A percentile compares a stretch with the other conserved stretches of the same genome.
Conservation (phyloP, 2,329 filamentous ascomycete genomes). For the Bipolaris bicolor region DNA sequence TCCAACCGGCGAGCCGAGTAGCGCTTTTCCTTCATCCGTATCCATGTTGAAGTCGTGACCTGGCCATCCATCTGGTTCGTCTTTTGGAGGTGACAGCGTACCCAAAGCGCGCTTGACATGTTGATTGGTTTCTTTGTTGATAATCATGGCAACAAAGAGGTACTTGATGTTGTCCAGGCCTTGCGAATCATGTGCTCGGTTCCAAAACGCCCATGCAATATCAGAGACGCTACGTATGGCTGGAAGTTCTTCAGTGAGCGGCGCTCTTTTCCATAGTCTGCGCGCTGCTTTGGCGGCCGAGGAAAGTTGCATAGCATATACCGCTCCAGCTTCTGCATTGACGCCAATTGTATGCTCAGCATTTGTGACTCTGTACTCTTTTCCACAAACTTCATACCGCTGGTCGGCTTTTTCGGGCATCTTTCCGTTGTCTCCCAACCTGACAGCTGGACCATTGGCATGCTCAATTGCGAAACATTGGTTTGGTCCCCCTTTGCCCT, state of each 20-base stretch:
- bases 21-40: constrained; percentile 21
- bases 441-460: constrained; percentile 12
- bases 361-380: constrained; percentile 16
- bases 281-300: constrained; percentile 15
- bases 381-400: constrained; percentile 22
- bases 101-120: constrained; percentile 18
- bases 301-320: constrained; percentile 14
- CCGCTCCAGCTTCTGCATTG: constrained; percentile 15
- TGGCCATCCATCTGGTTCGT: constrained; percentile 19
- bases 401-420: constrained; percentile 12
- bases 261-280: constrained; percentile 15
- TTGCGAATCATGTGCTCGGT: constrained; percentile 3
- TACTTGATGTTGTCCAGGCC: constrained; percentile 25
- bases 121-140: constrained; percentile 20
- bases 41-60: constrained; percentile 25
- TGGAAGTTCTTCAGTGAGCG: constrained; percentile 20
- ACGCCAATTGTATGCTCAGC: constrained; percentile 20
- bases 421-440: constrained; percentile 3
- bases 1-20: constrained; percentile 23
- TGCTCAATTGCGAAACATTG: constrained; percentile 25
- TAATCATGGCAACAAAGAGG: constrained; percentile 22
- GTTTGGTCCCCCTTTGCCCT: constrained; percentile 18
- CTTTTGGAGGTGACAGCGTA: constrained; percentile 9
- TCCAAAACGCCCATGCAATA: constrained; percentile 31
- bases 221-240: constrained; percentile 24